These are phyloP conservation scores for Fusarium udum DNA, from an alignment of 2,329 filamentous ascomycete species.

Conservation along the genomic window DNA sequence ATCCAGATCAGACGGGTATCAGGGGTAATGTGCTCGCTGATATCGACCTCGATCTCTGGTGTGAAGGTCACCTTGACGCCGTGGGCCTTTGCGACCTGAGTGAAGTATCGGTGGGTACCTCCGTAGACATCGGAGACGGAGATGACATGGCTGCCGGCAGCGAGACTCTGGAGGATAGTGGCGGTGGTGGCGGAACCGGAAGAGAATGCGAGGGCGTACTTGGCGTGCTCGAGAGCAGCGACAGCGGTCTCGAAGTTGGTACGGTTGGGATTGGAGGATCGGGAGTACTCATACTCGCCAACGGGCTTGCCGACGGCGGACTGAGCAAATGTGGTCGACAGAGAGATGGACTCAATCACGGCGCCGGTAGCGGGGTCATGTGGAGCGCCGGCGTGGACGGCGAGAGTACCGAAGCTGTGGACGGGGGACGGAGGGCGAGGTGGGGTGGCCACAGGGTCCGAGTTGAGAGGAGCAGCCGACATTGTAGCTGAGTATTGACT, in stretches of 20 bases:
- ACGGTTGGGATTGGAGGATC: slow-evolving; percentile 93
- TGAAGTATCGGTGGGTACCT: slow-evolving; percentile 98
- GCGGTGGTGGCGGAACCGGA: slow-evolving; percentile 95
- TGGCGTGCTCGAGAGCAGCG: slow-evolving; percentile 90
- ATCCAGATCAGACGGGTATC: slow-evolving; percentile 98
- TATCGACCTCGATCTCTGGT: slow-evolving; percentile 88
- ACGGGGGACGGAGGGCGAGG: slow-evolving; percentile 76
- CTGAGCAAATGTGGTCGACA: slow-evolving; percentile 97
- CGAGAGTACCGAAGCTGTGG: slow-evolving; percentile 88
- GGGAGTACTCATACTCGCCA: slow-evolving; percentile 90
- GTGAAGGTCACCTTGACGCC: slow-evolving; percentile 95
- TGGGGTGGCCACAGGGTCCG: slow-evolving; percentile 74
- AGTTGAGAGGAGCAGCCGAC: slow-evolving; percentile 41
- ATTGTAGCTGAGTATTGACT: slow-evolving; percentile 21
- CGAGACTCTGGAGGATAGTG: slow-evolving; percentile 90
- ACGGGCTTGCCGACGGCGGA: slow-evolving; percentile 85
- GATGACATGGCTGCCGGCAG: slow-evolving; percentile 90
- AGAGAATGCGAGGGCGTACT: slow-evolving; percentile 91
- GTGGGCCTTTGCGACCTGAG: slow-evolving; percentile 93
- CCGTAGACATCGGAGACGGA: slow-evolving; percentile 98
- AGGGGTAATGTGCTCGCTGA: slow-evolving; percentile 82
- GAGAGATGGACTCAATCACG: slow-evolving; percentile 94
- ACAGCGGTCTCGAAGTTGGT: slow-evolving; percentile 93
- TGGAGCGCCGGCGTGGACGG: slow-evolving; percentile 91
- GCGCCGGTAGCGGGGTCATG: slow-evolving; percentile 93